Percentiles rank a stretch among this genome's conserved stretches.
Conservation (phyloP, 2,329 filamentous ascomycete genomes). For the Ceratocystis ficicola region DNA sequence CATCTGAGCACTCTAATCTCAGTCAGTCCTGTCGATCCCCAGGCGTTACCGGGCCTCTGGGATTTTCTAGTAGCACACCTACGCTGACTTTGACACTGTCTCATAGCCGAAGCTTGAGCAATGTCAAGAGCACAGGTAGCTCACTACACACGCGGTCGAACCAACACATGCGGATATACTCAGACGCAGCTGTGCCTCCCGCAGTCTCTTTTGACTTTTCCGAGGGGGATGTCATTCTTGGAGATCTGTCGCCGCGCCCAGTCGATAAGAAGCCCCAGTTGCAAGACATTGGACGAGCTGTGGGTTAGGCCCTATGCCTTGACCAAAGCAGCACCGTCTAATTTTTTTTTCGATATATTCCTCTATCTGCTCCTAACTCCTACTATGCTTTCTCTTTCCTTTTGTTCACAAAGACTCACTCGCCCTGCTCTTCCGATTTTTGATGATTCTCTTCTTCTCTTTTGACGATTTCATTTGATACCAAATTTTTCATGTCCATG, state of each 20-base stretch:
- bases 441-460: background rate
- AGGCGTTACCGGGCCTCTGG: background rate
- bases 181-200: constrained; percentile 35
- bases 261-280: constrained; percentile 28
- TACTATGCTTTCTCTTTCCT: background rate
- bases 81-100: background rate
- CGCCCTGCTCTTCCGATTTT: background rate
- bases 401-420: background rate
- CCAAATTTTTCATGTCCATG: constrained; percentile 7
- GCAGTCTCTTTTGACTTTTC: constrained; percentile 33
- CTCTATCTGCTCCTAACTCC: constrained; percentile 8
- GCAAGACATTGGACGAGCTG: constrained; percentile 42
- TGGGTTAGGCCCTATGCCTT: constrained; percentile 34
- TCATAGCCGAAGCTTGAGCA: constrained; percentile 18
- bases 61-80: constrained; percentile 5
- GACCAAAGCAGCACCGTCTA: background rate
- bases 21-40: background rate
- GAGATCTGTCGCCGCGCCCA: constrained; percentile 40
- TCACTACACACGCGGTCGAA: constrained; percentile 7
- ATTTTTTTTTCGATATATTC: background rate
- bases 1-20: background rate
- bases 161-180: constrained; percentile 34
- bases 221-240: constrained; percentile 34
- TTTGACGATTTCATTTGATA: constrained; percentile 11
- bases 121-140: constrained; percentile 13